Evolutionary conservation across 1,284 basidiomycete species (phyloP).

Genomic region (Farysia itapuensis): DNA sequence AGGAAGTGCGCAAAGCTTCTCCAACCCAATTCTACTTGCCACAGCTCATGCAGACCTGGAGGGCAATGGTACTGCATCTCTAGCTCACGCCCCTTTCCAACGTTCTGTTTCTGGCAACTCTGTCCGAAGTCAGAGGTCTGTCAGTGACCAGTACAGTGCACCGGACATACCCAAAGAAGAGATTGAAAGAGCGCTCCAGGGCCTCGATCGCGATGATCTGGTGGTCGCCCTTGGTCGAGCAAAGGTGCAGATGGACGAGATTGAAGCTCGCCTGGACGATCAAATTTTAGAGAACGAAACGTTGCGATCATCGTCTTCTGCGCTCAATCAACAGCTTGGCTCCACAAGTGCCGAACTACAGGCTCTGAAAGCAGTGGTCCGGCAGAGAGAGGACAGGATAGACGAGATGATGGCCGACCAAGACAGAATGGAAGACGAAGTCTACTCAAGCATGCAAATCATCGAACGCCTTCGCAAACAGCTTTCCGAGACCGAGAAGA

Average conservation of each 20-base stretch:
- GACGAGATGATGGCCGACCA: constrained; percentile 50
- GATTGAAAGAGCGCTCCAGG: constrained; percentile 44
- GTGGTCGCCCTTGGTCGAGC: constrained; percentile 44
- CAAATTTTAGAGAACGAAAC: constrained; percentile 34
- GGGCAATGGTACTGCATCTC: constrained; percentile 22
- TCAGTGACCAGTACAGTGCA: neutral
- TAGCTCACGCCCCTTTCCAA: constrained; percentile 10
- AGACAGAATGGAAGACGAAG: constrained; percentile 44
- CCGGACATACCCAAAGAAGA: constrained; percentile 45
- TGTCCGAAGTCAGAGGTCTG: neutral
- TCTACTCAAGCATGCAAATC: constrained; percentile 36
- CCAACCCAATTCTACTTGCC: constrained; percentile 2
- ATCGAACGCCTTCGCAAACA: constrained; percentile 44
- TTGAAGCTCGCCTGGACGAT: constrained; percentile 35
- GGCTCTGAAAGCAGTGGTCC: constrained; percentile 21
- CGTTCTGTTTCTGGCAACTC: constrained; percentile 15
- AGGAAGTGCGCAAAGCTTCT: constrained; percentile 9
- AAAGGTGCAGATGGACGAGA: constrained; percentile 48
- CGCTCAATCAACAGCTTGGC: constrained; percentile 20
- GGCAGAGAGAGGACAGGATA: constrained; percentile 43
- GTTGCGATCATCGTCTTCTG: constrained; percentile 22
- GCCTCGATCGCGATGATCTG: constrained; percentile 39
- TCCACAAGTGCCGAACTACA: constrained; percentile 17
- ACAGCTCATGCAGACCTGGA: constrained; percentile 5
- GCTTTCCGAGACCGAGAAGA: constrained; percentile 36